Evolutionary conservation across 805 yeast species (phyloP).

Genomic region (Yarrowia deformans): DNA sequence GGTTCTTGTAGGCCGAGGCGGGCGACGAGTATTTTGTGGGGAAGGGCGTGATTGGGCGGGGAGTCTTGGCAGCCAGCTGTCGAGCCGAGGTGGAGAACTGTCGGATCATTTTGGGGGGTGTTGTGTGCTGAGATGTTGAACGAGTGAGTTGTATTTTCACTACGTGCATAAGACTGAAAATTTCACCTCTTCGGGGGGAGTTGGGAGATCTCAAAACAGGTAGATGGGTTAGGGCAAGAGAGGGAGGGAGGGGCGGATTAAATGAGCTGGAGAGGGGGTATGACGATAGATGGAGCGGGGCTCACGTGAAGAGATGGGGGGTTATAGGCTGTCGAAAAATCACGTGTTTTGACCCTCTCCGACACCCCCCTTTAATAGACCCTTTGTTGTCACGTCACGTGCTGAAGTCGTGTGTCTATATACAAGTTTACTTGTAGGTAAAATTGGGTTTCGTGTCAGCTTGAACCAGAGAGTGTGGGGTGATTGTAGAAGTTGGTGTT

Average conservation of each 20-base stretch:
- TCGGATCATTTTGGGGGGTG: constrained; percentile 16
- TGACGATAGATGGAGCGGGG: not conserved
- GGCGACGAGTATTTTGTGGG: constrained; percentile 68
- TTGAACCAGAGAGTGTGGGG: no score
- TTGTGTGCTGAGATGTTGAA: not conserved
- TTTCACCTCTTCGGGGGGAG: not conserved
- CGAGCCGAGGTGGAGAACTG: constrained; percentile 33
- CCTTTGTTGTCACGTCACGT: not conserved
- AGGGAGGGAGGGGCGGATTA: not conserved
- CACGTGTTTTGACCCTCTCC: not conserved
- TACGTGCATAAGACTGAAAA: constrained; percentile 4
- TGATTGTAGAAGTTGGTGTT: no score
- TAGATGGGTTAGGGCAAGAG: not conserved
- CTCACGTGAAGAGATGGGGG: not conserved
- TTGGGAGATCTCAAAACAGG: not conserved
- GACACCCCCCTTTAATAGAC: not conserved
- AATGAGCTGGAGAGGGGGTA: not conserved
- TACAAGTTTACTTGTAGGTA: no score
- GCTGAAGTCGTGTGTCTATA: constrained; percentile 3
- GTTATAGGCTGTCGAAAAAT: not conserved
- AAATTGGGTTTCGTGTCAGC: no score
- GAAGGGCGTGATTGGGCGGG: constrained; percentile 47
- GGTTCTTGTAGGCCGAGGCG: constrained; percentile 71
- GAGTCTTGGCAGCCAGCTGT: constrained; percentile 32
- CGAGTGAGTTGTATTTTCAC: not conserved